phyloP scores from a whole-genome alignment of 352 stramenopile genomes.

The Phytophthora sp. region DNA sequence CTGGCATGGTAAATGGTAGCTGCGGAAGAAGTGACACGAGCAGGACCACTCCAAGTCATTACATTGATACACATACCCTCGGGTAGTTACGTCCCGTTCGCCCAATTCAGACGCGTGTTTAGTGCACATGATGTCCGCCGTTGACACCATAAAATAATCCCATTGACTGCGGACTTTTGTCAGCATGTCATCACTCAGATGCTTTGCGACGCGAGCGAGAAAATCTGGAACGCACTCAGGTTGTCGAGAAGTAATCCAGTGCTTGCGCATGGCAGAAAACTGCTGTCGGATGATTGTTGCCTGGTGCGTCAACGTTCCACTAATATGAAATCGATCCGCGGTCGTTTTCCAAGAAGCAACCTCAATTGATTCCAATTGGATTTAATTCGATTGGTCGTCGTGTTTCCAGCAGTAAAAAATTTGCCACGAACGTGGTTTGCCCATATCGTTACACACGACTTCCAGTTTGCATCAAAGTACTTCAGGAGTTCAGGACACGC shows the following conservation, averaged over 20 bases:
- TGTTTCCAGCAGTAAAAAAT: slow-evolving; percentile 13
- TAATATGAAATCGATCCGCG: slow-evolving; percentile 6
- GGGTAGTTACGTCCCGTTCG: slow-evolving; percentile 5
- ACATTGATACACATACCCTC: not conserved
- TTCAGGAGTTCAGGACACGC: not conserved
- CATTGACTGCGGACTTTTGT: slow-evolving; percentile 6
- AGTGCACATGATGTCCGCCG: not conserved
- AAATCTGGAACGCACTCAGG: not conserved
- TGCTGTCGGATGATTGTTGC: slow-evolving; percentile 8
- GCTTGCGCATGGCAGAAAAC: not conserved
- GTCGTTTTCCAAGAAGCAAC: slow-evolving; percentile 7
- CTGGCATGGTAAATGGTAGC: slow-evolving; percentile 11
- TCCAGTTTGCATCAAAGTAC: slow-evolving; percentile 14
- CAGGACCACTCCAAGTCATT: slow-evolving; percentile 4
- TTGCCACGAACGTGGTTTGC: slow-evolving; percentile 1
- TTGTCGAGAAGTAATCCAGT: not conserved
- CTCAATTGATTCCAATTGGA: slow-evolving; percentile 21
- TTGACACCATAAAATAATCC: slow-evolving; percentile 4
- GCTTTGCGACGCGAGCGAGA: not conserved
- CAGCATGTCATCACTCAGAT: slow-evolving; percentile 1
- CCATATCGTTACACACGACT: slow-evolving; percentile 12
- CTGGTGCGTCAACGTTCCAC: slow-evolving; percentile 2
- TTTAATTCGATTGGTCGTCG: slow-evolving; percentile 12
- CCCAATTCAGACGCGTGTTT: not conserved
- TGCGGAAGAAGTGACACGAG: slow-evolving; percentile 10